Base-by-base conservation (phyloP, 768 basidiomycete species). In the Boletus sp. region DNA sequence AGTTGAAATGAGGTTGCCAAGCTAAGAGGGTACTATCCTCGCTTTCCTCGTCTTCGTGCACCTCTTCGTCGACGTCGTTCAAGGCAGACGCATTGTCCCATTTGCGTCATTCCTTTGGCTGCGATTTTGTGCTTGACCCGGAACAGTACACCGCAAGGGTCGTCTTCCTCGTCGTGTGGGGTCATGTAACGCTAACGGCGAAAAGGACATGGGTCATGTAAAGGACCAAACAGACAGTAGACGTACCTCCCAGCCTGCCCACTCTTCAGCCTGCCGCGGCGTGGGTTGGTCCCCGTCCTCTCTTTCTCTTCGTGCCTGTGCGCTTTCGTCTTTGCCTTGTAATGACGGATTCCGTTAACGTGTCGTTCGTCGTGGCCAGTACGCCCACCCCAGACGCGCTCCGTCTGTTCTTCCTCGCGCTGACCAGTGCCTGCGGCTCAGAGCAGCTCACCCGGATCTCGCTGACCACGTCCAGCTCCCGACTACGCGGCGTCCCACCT, bases 131-230 rank as follows among this genome's bases (percentile, higher is more conserved):
- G 67, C 79, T 78, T 41, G 76, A 72, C 14, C 79, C 78, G n/a
- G 84, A 80, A 28, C 93, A 87, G 71, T 96, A 98, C 15, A 97
- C 88, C 1, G 94, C 93, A n/a, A 14, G 94, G 94, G 70, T 98
- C 95, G 60, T 95, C 94, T 66, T 92, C 92, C 63, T 91, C 93
- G 60, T 94, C n/a, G n/a, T n/a, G n/a, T n/a, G n/a, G n/a, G n/a
- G n/a, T n/a, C n/a, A n/a, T n/a, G n/a, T n/a, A n/a, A n/a, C n/a
- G n/a, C n/a, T n/a, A n/a, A n/a, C n/a, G n/a, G n/a, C n/a, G n/a
- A n/a, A n/a, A n/a, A n/a, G n/a, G n/a, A n/a, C n/a, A n/a, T n/a
- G n/a, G n/a, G n/a, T n/a, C n/a, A n/a, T n/a, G n/a, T n/a, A n/a
- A 12, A 8, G 10, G 36, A 42, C 48, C 35, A 47, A 18, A 69